Base-by-base conservation (phyloP, 73 alveolate genomes). In the Effrenium voratum region DNA sequence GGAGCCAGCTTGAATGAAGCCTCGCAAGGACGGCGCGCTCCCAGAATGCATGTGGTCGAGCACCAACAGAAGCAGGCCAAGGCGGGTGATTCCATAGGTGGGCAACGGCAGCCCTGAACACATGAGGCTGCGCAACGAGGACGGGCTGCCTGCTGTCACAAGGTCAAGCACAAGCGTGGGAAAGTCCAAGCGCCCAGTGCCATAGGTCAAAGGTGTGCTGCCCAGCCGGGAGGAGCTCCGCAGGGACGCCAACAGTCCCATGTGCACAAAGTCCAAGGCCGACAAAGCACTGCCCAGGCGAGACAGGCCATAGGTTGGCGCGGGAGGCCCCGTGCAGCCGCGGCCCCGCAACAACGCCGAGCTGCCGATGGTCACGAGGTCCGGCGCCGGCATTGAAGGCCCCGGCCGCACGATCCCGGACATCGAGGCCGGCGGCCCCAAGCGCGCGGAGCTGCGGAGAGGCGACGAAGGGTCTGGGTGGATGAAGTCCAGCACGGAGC, bases 201-300 rank as follows among this genome's bases (percentile, higher is more conserved):
- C 97, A 49, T 92, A 92, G 76, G 26, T 60, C 10, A 60, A 38
- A 60, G 28, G 82, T 52, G 70, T 52, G 10, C 40, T 24, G 5
- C 91, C 98, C 52, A 50, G 72, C 41, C 91, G n/a, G 40, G 91
- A 77, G 34, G 50, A 41, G 91, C 98, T 75, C 49, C 30, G 91
- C 91, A 75, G 40, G 24, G 30, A 28, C 82, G 38, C 90, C 15
- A 44, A 34, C 13, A 55, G 32, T 49, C 93, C 98, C 92, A 57
- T 70, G 73, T 93, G 83, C 98, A 92, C 91, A 45, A 92, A 92
- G 55, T 92, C 98, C 91, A 75, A 46, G 41, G 36, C 91, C 30
- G 50, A 55, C 91, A 43, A 92, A 26, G 45, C 55, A 40, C 98
- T 73, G 60, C 73, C 98, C 55, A 41, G 34, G 34, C 84, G 22